Percentiles rank a stretch among this genome's conserved stretches.
Evolutionary conservation across 441 rosid genomes (phyloP).

Genomic region (Gossypium davidsonii): DNA sequence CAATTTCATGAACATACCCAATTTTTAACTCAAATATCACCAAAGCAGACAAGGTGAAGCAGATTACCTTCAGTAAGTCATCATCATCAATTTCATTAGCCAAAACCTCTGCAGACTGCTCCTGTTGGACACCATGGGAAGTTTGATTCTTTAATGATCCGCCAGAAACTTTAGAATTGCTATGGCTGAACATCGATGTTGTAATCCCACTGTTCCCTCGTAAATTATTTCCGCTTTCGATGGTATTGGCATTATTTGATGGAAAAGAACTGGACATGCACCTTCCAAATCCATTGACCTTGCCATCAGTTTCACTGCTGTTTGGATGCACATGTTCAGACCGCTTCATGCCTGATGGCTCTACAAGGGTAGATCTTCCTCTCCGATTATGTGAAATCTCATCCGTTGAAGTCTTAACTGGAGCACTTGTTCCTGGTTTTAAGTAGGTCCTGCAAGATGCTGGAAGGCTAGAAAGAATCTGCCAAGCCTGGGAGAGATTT

Average conservation of each 20-base stretch:
- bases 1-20: conserved; percentile 4
- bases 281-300: conserved; percentile 28
- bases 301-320: conserved; percentile 19
- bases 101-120: conserved; percentile 33
- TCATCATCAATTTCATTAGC: conserved; percentile 66
- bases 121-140: conserved; percentile 24
- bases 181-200: conserved; percentile 21
- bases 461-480: conserved; percentile 62
- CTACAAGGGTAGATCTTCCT: conserved; percentile 30
- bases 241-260: conserved; percentile 20
- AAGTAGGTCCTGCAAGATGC: conserved; percentile 49
- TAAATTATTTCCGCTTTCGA: conserved; percentile 32
- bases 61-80: conserved; percentile 68
- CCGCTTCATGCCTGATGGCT: conserved; percentile 26
- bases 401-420: conserved; percentile 31
- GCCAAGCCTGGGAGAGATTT: conserved; percentile 70
- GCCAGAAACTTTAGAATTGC: conserved; percentile 23
- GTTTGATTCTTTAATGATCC: conserved; percentile 29
- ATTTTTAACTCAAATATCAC: background rate
- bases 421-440: conserved; percentile 68
- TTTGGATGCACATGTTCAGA: conserved; percentile 28
- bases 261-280: conserved; percentile 25
- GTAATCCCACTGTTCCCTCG: conserved; percentile 24
- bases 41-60: background rate
- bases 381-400: conserved; percentile 26